Evolutionary conservation across 2,329 filamentous ascomycete species (phyloP).

Genomic region (Penicillium rolfsii): DNA sequence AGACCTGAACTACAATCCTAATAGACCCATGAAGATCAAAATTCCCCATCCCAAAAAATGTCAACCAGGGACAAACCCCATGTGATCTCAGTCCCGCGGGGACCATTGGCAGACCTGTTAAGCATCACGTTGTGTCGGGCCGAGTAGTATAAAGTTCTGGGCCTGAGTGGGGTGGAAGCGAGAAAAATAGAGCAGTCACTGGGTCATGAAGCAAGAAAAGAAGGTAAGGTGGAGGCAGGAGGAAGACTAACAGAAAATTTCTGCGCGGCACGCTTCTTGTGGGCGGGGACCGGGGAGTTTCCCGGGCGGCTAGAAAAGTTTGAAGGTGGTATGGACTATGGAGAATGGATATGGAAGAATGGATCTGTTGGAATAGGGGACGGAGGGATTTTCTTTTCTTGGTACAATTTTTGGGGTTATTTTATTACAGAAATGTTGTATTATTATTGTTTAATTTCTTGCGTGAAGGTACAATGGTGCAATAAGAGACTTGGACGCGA

Average conservation of each 20-base stretch:
- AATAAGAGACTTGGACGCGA: constrained; percentile 3
- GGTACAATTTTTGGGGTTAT: too few species aligned
- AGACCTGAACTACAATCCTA: neutral
- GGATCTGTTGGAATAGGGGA: too few species aligned
- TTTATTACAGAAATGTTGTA: neutral
- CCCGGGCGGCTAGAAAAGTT: constrained; percentile 8
- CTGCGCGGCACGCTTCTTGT: constrained; percentile 16
- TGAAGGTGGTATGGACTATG: neutral
- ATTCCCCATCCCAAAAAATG: neutral
- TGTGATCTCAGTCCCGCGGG: neutral
- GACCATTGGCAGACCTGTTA: constrained; percentile 5
- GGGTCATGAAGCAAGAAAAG: neutral
- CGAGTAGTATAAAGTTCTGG: constrained; percentile 13
- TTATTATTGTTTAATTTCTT: neutral
- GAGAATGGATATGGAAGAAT: neutral
- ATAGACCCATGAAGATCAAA: neutral
- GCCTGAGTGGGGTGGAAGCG: constrained; percentile 6
- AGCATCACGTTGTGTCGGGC: constrained; percentile 17
- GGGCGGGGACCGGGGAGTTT: constrained; percentile 15
- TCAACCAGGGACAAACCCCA: neutral
- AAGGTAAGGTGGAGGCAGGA: neutral
- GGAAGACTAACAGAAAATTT: constrained; percentile 26
- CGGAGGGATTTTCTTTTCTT: neutral
- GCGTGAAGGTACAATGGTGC: constrained; percentile 3
- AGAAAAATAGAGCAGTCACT: neutral